Conservation (phyloP, 2,329 filamentous ascomycete genomes). For the Penicillium aurantiogriseum region DNA sequence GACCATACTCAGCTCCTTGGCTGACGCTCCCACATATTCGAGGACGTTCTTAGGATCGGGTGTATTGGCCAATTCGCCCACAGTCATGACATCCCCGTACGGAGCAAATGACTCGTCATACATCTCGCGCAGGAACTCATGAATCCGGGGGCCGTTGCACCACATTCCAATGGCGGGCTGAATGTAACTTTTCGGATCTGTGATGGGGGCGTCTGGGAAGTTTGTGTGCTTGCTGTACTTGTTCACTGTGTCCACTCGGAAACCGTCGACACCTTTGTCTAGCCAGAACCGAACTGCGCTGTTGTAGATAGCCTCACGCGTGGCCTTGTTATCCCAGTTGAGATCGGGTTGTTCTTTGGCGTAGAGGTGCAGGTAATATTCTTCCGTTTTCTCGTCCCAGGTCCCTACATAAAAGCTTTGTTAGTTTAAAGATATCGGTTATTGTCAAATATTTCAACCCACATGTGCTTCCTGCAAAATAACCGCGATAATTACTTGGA, state of each 20-base stretch:
- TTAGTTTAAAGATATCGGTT: background rate
- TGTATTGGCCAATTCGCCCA: conserved; percentile 67
- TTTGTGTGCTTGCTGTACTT: conserved; percentile 54
- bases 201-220: conserved; percentile 58
- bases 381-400: conserved; percentile 64
- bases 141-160: conserved; percentile 67
- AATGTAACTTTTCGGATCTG: conserved; percentile 44
- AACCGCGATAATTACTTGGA: conserved; percentile 69
- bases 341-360: conserved; percentile 71
- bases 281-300: conserved; percentile 73
- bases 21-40: conserved; percentile 57
- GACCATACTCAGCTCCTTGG: conserved; percentile 66
- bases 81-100: conserved; percentile 61
- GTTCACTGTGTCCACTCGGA: conserved; percentile 68
- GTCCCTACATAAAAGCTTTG: conserved; percentile 38
- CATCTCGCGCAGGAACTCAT: conserved; percentile 70
- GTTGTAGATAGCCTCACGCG: conserved; percentile 65
- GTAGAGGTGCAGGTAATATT: conserved; percentile 74
- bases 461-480: conserved; percentile 61
- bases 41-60: conserved; percentile 59
- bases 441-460: background rate
- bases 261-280: conserved; percentile 65
- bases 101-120: conserved; percentile 56
- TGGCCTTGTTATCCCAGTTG: conserved; percentile 70
- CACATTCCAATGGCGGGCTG: conserved; percentile 60